Evolutionary conservation across 2,329 filamentous ascomycete species (phyloP), one percentile per base, ranked within the genome.

Genomic region (Myriosclerotinia scirpicola): DNA sequence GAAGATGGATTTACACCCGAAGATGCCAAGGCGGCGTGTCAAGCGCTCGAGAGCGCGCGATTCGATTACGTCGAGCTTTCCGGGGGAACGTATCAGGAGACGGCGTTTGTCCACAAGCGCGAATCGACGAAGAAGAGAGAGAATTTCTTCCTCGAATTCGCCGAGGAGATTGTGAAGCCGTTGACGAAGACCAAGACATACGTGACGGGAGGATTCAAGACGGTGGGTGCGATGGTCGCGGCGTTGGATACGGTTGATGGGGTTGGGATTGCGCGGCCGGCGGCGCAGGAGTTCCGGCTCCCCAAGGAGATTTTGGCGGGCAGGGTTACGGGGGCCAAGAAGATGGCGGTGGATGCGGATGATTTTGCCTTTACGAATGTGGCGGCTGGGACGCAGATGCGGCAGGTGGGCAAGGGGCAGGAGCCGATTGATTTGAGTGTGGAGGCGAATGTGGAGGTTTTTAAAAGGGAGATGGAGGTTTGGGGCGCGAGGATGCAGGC

Each of bases 31-130:
- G 83, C 78, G 6, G 77, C 91, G 1, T 83, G 81, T 75, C 74
- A 78, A 54, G 74, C 80, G 30, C 77, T 86, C 1, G 83, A 86
- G 73, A 73, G 78, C 58, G 80, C 82, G 67, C 75, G 74, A 9
- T 84, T 86, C 62, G 89, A 91, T 76, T 90, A 90, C 70, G 77
- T 91, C 2, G 88, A 92, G 76, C 82, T 91, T 36, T 86, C 83
- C 22, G 89, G 89, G 0, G 89, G 89, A 0, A 83, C 77, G 0
- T 88, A 85, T 69, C 83, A 88, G 69, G 76, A 85, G 66, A 80
- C 85, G 7, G 73, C 68, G 0, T 74, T 75, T 44, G 67, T 22
- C 11, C 71, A 74, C 56, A 73, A 73, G 53, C 69, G 71, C 61
- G 79, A 80, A 26, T 80, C 85, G 2, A 71, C 75, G 62, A 67